Percentiles rank a stretch among this genome's conserved stretches.
These are phyloP conservation scores for Acanthamoeba triangularis DNA, from an alignment of 208 protist species.

Conservation along the genomic window DNA sequence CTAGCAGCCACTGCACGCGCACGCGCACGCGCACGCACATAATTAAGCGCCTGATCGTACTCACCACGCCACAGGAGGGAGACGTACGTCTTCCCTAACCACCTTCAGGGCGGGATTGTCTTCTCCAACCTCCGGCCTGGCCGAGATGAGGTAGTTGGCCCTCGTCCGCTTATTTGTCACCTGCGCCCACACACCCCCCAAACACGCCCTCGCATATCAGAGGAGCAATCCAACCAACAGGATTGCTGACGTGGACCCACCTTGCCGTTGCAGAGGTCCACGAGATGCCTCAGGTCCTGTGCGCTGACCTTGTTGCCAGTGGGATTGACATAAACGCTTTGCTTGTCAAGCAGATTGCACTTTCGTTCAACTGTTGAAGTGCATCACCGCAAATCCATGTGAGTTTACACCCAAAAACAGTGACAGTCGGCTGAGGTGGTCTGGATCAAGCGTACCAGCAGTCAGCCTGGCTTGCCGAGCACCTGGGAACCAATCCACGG, in stretches of 20 bases:
- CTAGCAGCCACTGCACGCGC: not conserved
- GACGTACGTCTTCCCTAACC: not conserved
- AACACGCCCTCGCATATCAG: too few relatives aligned
- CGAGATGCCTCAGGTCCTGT: not conserved
- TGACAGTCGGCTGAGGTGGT: not conserved
- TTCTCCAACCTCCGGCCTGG: not conserved
- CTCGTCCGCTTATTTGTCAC: not conserved
- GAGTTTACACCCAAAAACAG: not conserved
- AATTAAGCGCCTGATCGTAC: not conserved
- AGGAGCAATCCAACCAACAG: not conserved
- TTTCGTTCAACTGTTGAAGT: not conserved
- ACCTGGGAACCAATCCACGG: not conserved
- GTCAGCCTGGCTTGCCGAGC: not conserved
- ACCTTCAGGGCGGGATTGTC: not conserved
- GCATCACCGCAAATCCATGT: too few relatives aligned
- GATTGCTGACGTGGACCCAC: not conserved
- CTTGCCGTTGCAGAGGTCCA: not conserved
- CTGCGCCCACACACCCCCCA: not conserved
- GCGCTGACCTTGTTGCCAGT: not conserved
- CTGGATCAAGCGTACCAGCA: not conserved
- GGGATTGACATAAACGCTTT: not conserved
- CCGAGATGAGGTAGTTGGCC: not conserved
- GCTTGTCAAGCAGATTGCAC: not conserved
- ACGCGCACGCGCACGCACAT: not conserved
- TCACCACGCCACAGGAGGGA: too few relatives aligned